These are phyloP conservation scores for Royoungia palumana DNA, from an alignment of 768 basidiomycete genomes.

Conservation along the genomic window DNA sequence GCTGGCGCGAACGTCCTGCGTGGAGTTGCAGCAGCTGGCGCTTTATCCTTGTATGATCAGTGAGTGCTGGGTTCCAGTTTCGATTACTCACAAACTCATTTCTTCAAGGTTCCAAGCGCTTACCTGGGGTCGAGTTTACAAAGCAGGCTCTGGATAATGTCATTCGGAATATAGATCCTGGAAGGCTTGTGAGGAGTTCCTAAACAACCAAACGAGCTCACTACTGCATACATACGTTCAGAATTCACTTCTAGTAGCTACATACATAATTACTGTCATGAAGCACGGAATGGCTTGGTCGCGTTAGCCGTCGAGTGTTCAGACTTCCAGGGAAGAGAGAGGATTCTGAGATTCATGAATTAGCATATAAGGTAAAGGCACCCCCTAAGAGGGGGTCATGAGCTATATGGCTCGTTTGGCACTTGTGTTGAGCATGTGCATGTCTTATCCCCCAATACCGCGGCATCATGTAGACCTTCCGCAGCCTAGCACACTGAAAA, in stretches of 20 bases:
- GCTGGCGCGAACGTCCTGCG: slow-evolving; percentile 57
- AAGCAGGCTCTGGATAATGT: slow-evolving; percentile 35
- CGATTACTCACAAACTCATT: not conserved
- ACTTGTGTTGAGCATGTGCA: slow-evolving; percentile 10
- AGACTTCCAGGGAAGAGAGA: too few species aligned
- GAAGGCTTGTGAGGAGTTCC: not conserved
- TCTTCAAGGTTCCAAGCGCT: slow-evolving; percentile 44
- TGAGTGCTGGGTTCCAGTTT: slow-evolving; percentile 10
- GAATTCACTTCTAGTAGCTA: not conserved
- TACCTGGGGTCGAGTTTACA: slow-evolving; percentile 56
- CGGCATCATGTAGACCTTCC: slow-evolving; percentile 13
- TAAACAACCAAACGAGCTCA: not conserved
- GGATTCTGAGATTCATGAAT: too few species aligned
- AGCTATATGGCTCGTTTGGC: too few species aligned
- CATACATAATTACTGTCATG: not conserved
- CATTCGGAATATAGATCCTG: too few species aligned
- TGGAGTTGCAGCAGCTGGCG: slow-evolving; percentile 49
- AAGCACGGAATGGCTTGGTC: too few species aligned
- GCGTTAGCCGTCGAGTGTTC: too few species aligned
- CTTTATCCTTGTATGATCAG: slow-evolving; percentile 63
- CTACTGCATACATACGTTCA: too few species aligned
- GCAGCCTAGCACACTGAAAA: slow-evolving; percentile 10
- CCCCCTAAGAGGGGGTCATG: slow-evolving; percentile 1
- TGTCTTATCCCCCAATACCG: slow-evolving; percentile 20
- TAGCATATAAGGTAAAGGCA: not conserved